Evolutionary conservation across 129 eudicot genomes (phyloP).

Genomic region (Helianthus tuberosus): DNA sequence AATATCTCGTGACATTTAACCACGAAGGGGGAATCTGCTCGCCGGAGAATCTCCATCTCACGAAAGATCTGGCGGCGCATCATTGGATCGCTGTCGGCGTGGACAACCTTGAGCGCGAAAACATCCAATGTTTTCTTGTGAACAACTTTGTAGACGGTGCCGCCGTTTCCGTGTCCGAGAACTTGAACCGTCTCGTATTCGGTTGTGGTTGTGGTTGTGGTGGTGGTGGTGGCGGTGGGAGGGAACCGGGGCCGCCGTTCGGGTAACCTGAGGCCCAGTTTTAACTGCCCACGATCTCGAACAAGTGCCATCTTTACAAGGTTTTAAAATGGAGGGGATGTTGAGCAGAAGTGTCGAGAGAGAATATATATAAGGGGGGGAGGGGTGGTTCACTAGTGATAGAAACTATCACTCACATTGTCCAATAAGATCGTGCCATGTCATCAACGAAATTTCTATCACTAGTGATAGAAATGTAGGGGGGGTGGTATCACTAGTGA

Average conservation of each 20-base stretch:
- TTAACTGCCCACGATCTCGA: conserved; percentile 80
- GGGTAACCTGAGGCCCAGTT: conserved; percentile 65
- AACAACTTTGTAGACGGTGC: conserved; percentile 81
- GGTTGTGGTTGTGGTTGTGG: conserved; percentile 22
- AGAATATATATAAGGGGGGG: conserved; percentile 15
- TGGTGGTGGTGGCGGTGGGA: conserved; percentile 27
- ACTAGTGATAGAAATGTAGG: too few species aligned
- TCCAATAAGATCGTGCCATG: too few species aligned
- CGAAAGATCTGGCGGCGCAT: conserved; percentile 63
- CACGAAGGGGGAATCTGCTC: conserved; percentile 75
- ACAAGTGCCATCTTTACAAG: conserved; percentile 54
- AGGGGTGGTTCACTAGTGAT: too few species aligned
- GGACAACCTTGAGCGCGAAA: conserved; percentile 69
- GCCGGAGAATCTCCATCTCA: conserved; percentile 71
- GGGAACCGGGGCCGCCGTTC: conserved; percentile 61
- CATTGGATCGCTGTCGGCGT: conserved; percentile 55
- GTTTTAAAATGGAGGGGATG: neutral
- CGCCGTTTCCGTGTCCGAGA: conserved; percentile 93
- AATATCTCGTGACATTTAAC: conserved; percentile 67
- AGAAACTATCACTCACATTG: too few species aligned
- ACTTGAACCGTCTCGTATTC: conserved; percentile 59
- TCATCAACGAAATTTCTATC: too few species aligned
- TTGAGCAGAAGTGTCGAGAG: neutral
- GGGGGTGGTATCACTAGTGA: too few species aligned
- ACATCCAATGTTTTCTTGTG: conserved; percentile 46